Base-by-base conservation (phyloP, 768 basidiomycete genomes). In the Daedaleopsis sinensis region DNA sequence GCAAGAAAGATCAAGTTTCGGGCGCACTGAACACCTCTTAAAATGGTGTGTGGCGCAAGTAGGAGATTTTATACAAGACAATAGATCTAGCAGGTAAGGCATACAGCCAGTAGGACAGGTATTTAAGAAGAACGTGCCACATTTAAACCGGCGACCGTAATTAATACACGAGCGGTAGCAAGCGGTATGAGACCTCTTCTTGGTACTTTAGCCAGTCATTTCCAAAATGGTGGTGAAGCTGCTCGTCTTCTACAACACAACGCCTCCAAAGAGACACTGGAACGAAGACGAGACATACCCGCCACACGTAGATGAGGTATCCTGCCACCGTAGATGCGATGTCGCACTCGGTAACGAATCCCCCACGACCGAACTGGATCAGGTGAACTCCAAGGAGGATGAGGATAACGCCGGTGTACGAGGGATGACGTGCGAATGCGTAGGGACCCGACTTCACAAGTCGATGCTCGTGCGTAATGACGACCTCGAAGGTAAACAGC, bases 371-470 rank as follows among this genome's bases (percentile, higher is more conserved):
- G n/a, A 48, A 60, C 19, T 54, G 47, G 10, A 54, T 50, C 37
- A 60, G 52, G 11, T 60, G 59, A 13, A n/a, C 32, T 5, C 69
- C 66, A n/a, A 61, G 23, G 42, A 47, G 58, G 58, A 65, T 52
- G 19, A 50, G 23, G 10, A 61, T 35, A 8, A 66, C 38, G 18
- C 67, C 70, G 19, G 71, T 55, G 53, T 78, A 79, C 15, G 76
- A 64, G 0, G 77, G 77, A 51, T 78, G 77, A 11, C 77, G 76
- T 0, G 77, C 72, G 55, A 72, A 59, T 10, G 67, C 62, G 58
- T 78, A 78, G 3, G 77, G 77, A 0, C 78, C 78, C 1, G 66
- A 57, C 1, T 70, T 76, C 24, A 78, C 54, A 5, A 78, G 71
- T 12, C 50, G 19, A 52, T 78, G 77, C 2, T 70, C 58, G 21